Percentiles rank a stretch among this genome's conserved stretches.
Evolutionary conservation across 2,329 filamentous ascomycete species (phyloP).

Genomic region (Penicillium sp.): DNA sequence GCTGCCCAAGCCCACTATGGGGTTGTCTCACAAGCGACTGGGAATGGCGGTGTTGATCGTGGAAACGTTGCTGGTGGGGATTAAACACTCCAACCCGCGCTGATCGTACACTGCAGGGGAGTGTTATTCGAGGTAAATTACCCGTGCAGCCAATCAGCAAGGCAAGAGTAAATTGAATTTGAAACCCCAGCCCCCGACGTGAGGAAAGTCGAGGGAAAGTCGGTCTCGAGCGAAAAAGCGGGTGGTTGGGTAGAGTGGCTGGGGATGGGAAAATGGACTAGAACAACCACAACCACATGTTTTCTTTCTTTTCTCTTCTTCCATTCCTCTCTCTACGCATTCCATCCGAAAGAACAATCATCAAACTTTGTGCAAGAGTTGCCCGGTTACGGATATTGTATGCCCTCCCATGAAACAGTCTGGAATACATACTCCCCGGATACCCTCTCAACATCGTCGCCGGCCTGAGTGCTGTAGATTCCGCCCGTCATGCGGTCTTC

Average conservation of each 20-base stretch:
- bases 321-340: slow-evolving; percentile 11
- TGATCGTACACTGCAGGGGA: background rate
- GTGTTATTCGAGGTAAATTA: background rate
- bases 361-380: background rate
- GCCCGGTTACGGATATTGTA: too few relatives aligned
- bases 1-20: background rate
- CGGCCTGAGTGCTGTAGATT: background rate
- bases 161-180: background rate
- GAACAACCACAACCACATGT: slow-evolving; percentile 9
- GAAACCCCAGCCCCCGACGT: slow-evolving; percentile 23
- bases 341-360: slow-evolving; percentile 14
- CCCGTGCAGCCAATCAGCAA: background rate
- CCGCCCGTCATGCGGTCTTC: slow-evolving; percentile 33
- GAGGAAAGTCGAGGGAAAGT: background rate
- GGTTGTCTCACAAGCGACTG: background rate
- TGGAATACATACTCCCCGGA: background rate
- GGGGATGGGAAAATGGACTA: slow-evolving; percentile 10
- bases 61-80: background rate
- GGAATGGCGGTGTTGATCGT: slow-evolving; percentile 9
- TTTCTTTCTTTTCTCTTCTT: slow-evolving; percentile 15
- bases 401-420: slow-evolving; percentile 2
- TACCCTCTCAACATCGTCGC: background rate
- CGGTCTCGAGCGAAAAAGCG: slow-evolving; percentile 25
- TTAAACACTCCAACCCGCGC: background rate
- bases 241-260: slow-evolving; percentile 39